Percentiles rank a stretch among this genome's conserved stretches.
Conservation (phyloP, 2,329 filamentous ascomycete genomes). For the Cucurbitaria berberidis region DNA sequence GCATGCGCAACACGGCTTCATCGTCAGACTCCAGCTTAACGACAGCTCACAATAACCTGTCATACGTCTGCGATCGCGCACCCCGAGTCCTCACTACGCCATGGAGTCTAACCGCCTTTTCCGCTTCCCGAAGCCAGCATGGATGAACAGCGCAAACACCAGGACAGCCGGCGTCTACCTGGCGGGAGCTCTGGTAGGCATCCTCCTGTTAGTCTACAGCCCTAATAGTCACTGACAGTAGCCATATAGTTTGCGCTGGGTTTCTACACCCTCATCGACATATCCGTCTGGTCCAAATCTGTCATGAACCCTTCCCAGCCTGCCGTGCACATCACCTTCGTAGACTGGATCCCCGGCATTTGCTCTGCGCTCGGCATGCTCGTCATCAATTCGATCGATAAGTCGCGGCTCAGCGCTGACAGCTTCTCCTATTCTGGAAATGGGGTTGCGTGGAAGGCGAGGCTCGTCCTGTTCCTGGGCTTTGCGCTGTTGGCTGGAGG, state of each 20-base stretch:
- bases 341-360: constrained; percentile 75
- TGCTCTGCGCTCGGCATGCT: constrained; percentile 73
- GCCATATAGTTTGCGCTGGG: constrained; percentile 67
- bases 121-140: constrained; percentile 70
- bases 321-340: constrained; percentile 68
- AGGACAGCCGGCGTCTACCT: constrained; percentile 70
- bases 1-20: constrained; percentile 27
- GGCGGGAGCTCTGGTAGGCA: constrained; percentile 67
- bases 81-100: constrained; percentile 4
- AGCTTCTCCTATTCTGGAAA: constrained; percentile 69
- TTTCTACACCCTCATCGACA: constrained; percentile 73
- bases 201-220: background rate
- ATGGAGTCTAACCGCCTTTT: constrained; percentile 66
- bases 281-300: constrained; percentile 68
- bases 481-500: constrained; percentile 73
- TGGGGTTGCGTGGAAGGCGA: constrained; percentile 73
- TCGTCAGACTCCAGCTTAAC: constrained; percentile 20
- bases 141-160: constrained; percentile 69
- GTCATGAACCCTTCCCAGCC: constrained; percentile 63
- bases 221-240: constrained; percentile 8
- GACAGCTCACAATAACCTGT: constrained; percentile 1
- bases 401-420: constrained; percentile 68
- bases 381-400: constrained; percentile 75
- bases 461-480: constrained; percentile 71
- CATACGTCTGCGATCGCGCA: constrained; percentile 1